Conservation (phyloP, 805 yeast species). For the Starmerella stellata region DNA sequence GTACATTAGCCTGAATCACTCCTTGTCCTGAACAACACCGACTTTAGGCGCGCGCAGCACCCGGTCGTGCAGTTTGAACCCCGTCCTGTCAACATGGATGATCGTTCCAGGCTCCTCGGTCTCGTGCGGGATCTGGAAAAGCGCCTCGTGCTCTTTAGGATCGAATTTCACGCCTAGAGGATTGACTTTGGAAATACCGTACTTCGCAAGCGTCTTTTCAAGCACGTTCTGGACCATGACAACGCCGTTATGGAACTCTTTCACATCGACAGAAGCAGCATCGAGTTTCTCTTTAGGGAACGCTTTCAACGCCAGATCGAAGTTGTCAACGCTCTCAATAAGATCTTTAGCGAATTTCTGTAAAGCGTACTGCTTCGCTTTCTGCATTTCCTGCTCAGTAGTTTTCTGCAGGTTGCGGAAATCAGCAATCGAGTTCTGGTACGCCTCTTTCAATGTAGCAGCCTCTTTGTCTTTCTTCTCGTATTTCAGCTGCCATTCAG, state of each 20-base stretch:
- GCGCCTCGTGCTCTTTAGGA: slow-evolving; percentile 85
- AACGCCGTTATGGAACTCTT: slow-evolving; percentile 70
- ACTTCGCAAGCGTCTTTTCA: slow-evolving; percentile 61
- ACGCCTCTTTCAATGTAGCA: slow-evolving; percentile 67
- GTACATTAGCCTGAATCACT: too few relatives aligned
- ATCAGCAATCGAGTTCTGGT: slow-evolving; percentile 72
- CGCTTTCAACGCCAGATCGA: slow-evolving; percentile 71
- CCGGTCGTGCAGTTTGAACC: slow-evolving; percentile 69
- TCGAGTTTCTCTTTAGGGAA: slow-evolving; percentile 25
- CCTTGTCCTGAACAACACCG: slow-evolving; percentile 43
- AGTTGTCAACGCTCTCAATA: slow-evolving; percentile 77
- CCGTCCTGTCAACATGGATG: slow-evolving; percentile 81
- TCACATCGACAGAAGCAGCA: slow-evolving; percentile 30
- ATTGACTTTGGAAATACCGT: slow-evolving; percentile 64
- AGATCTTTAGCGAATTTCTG: slow-evolving; percentile 84
- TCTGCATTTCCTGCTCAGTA: slow-evolving; percentile 69
- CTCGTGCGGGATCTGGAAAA: slow-evolving; percentile 71
- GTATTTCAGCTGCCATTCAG: slow-evolving; percentile 34
- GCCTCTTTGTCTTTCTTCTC: slow-evolving; percentile 40
- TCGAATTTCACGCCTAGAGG: slow-evolving; percentile 76
- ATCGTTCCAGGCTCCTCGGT: slow-evolving; percentile 84
- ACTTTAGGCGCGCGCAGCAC: slow-evolving; percentile 92
- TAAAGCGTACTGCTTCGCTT: slow-evolving; percentile 75
- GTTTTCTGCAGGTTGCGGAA: slow-evolving; percentile 84
- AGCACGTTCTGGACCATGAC: slow-evolving; percentile 75